Base-by-base conservation (phyloP, 176 grass and related monocot genomes). In the Panicum miliaceum region DNA sequence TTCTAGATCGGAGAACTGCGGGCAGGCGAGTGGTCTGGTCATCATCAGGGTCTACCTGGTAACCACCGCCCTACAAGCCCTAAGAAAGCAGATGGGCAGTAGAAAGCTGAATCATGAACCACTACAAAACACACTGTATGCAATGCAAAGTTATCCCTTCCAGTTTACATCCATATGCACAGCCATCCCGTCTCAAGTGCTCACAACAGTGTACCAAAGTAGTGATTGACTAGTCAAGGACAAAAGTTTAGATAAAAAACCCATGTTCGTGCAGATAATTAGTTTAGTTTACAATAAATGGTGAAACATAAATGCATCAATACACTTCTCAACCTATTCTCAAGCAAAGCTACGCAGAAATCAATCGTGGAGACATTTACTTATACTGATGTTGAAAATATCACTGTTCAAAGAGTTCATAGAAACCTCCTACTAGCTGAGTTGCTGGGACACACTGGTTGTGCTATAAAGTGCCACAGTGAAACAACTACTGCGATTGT, bases 51-150 rank as follows among this genome's bases (percentile, higher is more conserved):
- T 77, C 62, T 77, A 53, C 71, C 15, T 60, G 42, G 72, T 71
- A 62, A 77, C 80, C 66, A 88, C 53, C 75, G n/a, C 53, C 8
- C 10, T 72, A 56, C 64, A 78, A 78, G 64, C 4, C 4, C 63
- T 83, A 26, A 34, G 12, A 82, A 48, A 77, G 53, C 72, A 69
- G 32, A 77, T 43, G 14, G 48, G 62, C 12, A 81, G 18, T 75
- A 34, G 26, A 67, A 62, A 19, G 32, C 35, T 70, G 25, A 83
- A 69, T n/a, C 6, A 63, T 2, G 25, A 71, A 73, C 64, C 64
- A 81, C 12, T 68, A 68, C 79, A 64, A 82, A 62, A 41, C 73
- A 70, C 15, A 84, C 35, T 38, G 11, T 57, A 66, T 86, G 69
- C 68, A 46, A 56, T 52, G 45, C 46, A 46, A 46, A 56, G 53